These are phyloP conservation scores for Eucalyptus viminalis DNA, from an alignment of 345 rosid genomes.

Conservation along the genomic window DNA sequence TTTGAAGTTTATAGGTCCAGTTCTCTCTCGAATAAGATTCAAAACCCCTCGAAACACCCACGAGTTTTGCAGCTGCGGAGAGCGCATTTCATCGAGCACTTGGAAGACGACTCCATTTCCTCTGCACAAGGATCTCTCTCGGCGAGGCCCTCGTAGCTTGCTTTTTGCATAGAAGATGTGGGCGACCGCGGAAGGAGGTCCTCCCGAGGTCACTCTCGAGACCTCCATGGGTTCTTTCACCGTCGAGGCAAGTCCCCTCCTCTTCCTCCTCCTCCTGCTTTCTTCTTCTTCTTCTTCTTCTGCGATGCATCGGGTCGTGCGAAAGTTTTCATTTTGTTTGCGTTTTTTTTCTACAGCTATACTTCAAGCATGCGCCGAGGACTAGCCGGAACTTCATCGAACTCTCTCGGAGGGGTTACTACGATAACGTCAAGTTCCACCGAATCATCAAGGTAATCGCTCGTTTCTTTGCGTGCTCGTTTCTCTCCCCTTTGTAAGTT, in stretches of 20 bases:
- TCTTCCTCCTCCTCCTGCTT: not conserved
- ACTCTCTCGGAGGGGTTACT: slow-evolving; percentile 80
- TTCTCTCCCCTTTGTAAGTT: not conserved
- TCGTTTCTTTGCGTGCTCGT: not conserved
- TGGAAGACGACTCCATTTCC: not conserved
- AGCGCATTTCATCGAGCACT: not conserved
- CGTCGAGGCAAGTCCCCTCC: slow-evolving; percentile 39
- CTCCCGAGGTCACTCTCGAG: slow-evolving; percentile 90
- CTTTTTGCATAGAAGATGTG: slow-evolving; percentile 22
- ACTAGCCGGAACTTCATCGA: slow-evolving; percentile 93
- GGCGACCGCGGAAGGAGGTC: slow-evolving; percentile 67
- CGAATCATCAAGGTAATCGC: slow-evolving; percentile 70
- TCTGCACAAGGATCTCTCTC: not conserved
- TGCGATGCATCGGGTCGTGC: fast-evolving
- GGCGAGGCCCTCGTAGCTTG: not conserved
- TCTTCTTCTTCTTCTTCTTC: not conserved
- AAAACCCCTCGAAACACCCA: not conserved
- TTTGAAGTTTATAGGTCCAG: not conserved
- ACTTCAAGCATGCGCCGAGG: slow-evolving; percentile 83
- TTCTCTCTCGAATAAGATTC: not conserved
- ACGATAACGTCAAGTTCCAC: slow-evolving; percentile 74
- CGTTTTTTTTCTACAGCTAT: slow-evolving; percentile 23
- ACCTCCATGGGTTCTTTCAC: slow-evolving; percentile 92
- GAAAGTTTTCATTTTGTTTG: not conserved
- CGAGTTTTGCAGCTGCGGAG: not conserved